phyloP scores from a whole-genome alignment of 176 grass and related monocot species.

The Aegilops sharonensis region DNA sequence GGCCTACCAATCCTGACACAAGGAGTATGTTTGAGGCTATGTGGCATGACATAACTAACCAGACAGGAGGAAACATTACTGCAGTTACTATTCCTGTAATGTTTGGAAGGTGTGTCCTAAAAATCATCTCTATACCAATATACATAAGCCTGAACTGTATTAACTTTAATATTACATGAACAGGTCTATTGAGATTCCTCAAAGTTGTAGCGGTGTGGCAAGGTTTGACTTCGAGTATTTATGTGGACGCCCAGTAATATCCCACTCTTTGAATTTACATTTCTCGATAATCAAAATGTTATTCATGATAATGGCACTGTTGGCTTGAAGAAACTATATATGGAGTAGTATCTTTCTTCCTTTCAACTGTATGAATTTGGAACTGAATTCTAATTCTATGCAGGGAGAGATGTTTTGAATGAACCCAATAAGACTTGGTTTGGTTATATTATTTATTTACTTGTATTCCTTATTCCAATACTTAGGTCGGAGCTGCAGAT shows the following conservation, averaged over 20 bases:
- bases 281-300: conserved; percentile 4
- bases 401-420: neutral
- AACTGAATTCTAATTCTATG: conserved; percentile 1
- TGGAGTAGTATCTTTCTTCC: neutral
- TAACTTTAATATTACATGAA: conserved; percentile 21
- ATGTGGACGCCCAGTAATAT: conserved; percentile 86
- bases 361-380: neutral
- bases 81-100: conserved; percentile 74
- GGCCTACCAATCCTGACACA: conserved; percentile 61
- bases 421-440: neutral
- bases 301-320: conserved; percentile 1
- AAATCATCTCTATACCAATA: conserved; percentile 14
- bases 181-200: conserved; percentile 89
- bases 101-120: conserved; percentile 77
- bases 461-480: conserved; percentile 21
- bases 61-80: conserved; percentile 44
- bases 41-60: conserved; percentile 53
- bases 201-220: conserved; percentile 83
- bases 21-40: conserved; percentile 55
- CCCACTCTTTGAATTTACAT: conserved; percentile 23
- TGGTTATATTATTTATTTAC: neutral
- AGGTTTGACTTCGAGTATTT: conserved; percentile 90
- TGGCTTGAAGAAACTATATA: neutral
- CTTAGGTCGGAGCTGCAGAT: conserved; percentile 88
- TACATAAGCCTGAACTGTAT: conserved; percentile 22